Base-by-base conservation (phyloP, 129 eudicot genomes). In the Lactuca saligna region DNA sequence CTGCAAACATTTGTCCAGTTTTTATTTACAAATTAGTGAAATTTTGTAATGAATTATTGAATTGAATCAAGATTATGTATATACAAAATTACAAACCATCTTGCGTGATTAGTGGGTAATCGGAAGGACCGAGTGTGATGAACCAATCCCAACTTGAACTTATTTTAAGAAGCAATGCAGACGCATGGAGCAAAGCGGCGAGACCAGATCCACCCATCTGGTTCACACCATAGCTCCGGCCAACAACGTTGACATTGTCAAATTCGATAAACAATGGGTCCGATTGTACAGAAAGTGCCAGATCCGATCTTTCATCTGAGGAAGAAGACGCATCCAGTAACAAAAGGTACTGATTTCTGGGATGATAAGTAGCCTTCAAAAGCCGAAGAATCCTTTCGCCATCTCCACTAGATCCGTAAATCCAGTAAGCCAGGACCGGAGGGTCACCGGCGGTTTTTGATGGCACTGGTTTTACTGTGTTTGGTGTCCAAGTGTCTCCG, bases 261-360 rank as follows among this genome's bases (percentile, higher is more conserved):
- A 82, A 78, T 17, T 62, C 71, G 15, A 5, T 17, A 55, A 78
- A 78, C 34, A 73, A 55, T 11, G 56, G 68, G 14, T 74, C 38
- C 0, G 78, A 73, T 9, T 69, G 69, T n/a, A 66, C 69, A 50
- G 51, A 63, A 6, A 34, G 13, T 0, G 82, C 80, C 12, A 82
- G 65, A 54, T 74, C 74, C 65, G 51, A 1, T 34, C 82, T 82
- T 38, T 82, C 86, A 12, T 69, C n/a, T 8, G 63, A 25, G 1
- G 69, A n/a, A 1, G 82, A 46, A 48, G 72, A 6, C 8, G 74
- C 65, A 65, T 77, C 82, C 39, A 82, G 82, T n/a, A 67, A 71
- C 70, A 82, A 38, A 10, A 82, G 82, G 57, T 82, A 82, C 56
- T 74, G 78, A 50, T 82, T 82, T 65, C 86, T 73, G 6, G 86